Evolutionary conservation across 169 alveolate species (phyloP), one percentile per base, ranked within the genome.

Genomic region (Cryptosporidium ubiquitum): DNA sequence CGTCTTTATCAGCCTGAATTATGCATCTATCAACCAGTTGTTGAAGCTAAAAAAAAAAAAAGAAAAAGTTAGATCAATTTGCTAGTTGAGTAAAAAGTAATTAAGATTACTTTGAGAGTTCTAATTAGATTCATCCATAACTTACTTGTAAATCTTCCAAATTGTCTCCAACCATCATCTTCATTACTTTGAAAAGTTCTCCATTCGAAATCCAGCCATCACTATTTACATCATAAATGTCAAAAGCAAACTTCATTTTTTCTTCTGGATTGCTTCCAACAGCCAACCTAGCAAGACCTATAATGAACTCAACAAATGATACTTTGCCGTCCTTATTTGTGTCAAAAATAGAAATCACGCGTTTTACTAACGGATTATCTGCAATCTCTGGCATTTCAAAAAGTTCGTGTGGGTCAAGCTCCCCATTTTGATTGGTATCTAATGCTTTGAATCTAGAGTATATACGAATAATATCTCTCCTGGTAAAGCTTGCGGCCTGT

Each of bases 81-180:
- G 29, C n/a, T 18, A 26, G 51, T 12, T 16, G 9, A 75, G 40
- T n/a, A 26, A n/a, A 49, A 39, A 42, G 12, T 7, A 16, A 40
- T 64, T 74, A 10, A 16, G 35, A 42, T 1, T 12, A 51, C n/a
- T 42, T 20, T 55, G 49, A n/a, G n/a, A 10, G n/a, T 14, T 26
- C 7, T 44, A 70, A 69, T 70, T 5, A 10, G 5, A 40, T 3
- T 16, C n/a, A 33, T 18, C n/a, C 44, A n/a, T 52, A 84, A 74
- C 91, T 33, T 84, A 95, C 97, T 93, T 95, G 99, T 69, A 95
- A 93, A 79, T 97, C 99, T 69, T 95, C 97, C 58, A 98, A 92
- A 92, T 98, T 98, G 86, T 95, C 97, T 39, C 99, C 99, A 74
- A 98, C 99, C 99, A 98, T 97, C 99, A 97, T 97, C 91, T 97